These are phyloP conservation scores for Lizonia empirigonia DNA, from an alignment of 2,329 filamentous ascomycete species.

Conservation along the genomic window DNA sequence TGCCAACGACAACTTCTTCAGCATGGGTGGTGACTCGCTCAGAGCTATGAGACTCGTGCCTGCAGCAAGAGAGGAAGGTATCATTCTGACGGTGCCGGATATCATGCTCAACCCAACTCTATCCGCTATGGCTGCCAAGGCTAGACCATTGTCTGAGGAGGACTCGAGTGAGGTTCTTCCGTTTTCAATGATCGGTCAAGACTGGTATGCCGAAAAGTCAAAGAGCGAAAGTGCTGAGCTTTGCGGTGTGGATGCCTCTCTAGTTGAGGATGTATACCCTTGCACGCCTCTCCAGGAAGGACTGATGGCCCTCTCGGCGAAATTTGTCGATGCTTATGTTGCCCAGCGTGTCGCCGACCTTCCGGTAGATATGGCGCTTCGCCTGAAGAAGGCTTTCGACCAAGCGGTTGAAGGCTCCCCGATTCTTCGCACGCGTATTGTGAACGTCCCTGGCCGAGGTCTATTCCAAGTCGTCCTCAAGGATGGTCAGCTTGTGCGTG, in stretches of 20 bases:
- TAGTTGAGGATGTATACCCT: slow-evolving; percentile 50
- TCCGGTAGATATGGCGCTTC: slow-evolving; percentile 38
- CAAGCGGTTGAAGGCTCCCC: slow-evolving; percentile 36
- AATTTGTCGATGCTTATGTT: slow-evolving; percentile 46
- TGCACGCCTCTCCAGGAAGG: slow-evolving; percentile 52
- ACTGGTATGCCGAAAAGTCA: slow-evolving; percentile 40
- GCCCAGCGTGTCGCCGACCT: slow-evolving; percentile 46
- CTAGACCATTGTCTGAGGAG: slow-evolving; percentile 27
- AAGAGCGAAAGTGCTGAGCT: slow-evolving; percentile 47
- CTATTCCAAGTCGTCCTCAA: slow-evolving; percentile 49
- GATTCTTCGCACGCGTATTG: slow-evolving; percentile 50
- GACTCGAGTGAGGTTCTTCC: slow-evolving; percentile 33
- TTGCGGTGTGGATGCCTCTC: slow-evolving; percentile 30
- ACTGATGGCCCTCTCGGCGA: slow-evolving; percentile 49
- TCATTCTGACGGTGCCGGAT: slow-evolving; percentile 60
- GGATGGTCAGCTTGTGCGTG: slow-evolving; percentile 36
- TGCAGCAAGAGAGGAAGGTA: slow-evolving; percentile 56
- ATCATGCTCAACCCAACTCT: slow-evolving; percentile 59
- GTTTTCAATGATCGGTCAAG: slow-evolving; percentile 41
- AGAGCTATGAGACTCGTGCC: slow-evolving; percentile 63
- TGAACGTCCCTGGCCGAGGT: slow-evolving; percentile 45
- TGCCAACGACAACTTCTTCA: slow-evolving; percentile 52
- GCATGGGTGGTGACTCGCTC: slow-evolving; percentile 58
- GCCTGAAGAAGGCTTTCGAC: slow-evolving; percentile 48
- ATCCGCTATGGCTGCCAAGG: slow-evolving; percentile 53